phyloP scores from a whole-genome alignment of 2,329 filamentous ascomycete species.

The Monosporascus sp. region DNA sequence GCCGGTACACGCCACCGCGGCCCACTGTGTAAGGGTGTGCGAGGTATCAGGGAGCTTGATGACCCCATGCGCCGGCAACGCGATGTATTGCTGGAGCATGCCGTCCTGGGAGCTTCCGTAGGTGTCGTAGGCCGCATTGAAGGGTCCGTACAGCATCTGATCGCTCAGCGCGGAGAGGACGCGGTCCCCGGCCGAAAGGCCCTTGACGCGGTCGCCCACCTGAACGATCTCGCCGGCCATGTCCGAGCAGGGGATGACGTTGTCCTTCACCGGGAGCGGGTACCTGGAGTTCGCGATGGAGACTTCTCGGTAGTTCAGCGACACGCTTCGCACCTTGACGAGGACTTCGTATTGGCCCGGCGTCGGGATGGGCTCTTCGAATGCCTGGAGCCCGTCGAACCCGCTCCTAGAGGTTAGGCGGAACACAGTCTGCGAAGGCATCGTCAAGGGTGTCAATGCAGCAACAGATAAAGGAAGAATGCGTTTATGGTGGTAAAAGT shows the following conservation, averaged over 20 bases:
- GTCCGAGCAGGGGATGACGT: conserved; percentile 32
- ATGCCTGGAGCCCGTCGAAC: conserved; percentile 17
- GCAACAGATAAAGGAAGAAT: background rate
- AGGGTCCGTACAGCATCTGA: conserved; percentile 20
- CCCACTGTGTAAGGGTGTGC: conserved; percentile 29
- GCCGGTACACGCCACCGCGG: conserved; percentile 37
- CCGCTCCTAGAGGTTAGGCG: conserved; percentile 6
- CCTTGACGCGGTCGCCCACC: conserved; percentile 16
- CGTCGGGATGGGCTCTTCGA: conserved; percentile 20
- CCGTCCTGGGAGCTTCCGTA: conserved; percentile 31
- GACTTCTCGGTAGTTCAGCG: conserved; percentile 31
- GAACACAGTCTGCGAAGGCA: conserved; percentile 14
- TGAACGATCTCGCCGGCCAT: conserved; percentile 29
- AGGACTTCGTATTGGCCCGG: conserved; percentile 23
- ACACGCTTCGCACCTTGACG: conserved; percentile 23
- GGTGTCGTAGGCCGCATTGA: conserved; percentile 13
- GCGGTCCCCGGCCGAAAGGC: conserved; percentile 25
- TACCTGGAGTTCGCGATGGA: conserved; percentile 25
- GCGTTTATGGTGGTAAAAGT: background rate
- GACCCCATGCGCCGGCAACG: conserved; percentile 33
- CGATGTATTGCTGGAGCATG: conserved; percentile 35
- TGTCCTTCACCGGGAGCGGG: conserved; percentile 25
- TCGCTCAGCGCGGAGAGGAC: conserved; percentile 24
- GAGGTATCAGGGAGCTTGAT: conserved; percentile 35
- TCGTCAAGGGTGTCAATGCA: background rate